Percentiles rank a stretch among this genome's conserved stretches.
These are phyloP conservation scores for Suillus weaverae DNA, from an alignment of 768 basidiomycete species.

Conservation along the genomic window DNA sequence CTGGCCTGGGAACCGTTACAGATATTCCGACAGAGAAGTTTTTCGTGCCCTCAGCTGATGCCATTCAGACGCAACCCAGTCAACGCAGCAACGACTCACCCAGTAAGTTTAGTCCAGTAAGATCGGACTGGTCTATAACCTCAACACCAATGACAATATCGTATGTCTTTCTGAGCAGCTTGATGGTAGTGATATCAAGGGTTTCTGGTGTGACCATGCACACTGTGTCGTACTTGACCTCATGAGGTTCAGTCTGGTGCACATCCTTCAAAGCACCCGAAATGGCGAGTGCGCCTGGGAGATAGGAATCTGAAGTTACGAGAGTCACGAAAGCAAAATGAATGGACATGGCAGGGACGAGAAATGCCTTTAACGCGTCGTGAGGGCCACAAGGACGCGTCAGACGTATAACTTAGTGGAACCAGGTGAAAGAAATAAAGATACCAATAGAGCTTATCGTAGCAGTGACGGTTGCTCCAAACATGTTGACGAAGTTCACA, in stretches of 20 bases:
- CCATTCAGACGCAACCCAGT: slow-evolving; percentile 10
- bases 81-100: slow-evolving; percentile 53
- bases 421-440: slow-evolving; percentile 5
- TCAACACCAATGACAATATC: slow-evolving; percentile 92
- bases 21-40: slow-evolving; percentile 11
- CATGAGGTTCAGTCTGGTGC: slow-evolving; percentile 46
- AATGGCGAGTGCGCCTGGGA: slow-evolving; percentile 88
- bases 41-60: slow-evolving; percentile 6
- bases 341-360: slow-evolving; percentile 49
- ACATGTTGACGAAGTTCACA: not conserved
- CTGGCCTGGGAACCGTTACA: slow-evolving; percentile 9
- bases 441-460: not conserved
- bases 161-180: slow-evolving; percentile 75
- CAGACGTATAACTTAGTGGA: slow-evolving; percentile 21
- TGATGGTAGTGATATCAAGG: slow-evolving; percentile 80
- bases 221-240: slow-evolving; percentile 64
- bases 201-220: slow-evolving; percentile 95
- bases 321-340: slow-evolving; percentile 88
- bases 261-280: slow-evolving; percentile 82
- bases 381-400: slow-evolving; percentile 18
- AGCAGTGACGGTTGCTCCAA: not conserved
- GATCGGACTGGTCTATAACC: slow-evolving; percentile 69
- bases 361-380: slow-evolving; percentile 7
- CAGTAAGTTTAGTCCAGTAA: slow-evolving; percentile 70
- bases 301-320: slow-evolving; percentile 87